Evolutionary conservation across 768 basidiomycete species (phyloP), one percentile per base, ranked within the genome.

Genomic region (Cyclocybe aegerita): DNA sequence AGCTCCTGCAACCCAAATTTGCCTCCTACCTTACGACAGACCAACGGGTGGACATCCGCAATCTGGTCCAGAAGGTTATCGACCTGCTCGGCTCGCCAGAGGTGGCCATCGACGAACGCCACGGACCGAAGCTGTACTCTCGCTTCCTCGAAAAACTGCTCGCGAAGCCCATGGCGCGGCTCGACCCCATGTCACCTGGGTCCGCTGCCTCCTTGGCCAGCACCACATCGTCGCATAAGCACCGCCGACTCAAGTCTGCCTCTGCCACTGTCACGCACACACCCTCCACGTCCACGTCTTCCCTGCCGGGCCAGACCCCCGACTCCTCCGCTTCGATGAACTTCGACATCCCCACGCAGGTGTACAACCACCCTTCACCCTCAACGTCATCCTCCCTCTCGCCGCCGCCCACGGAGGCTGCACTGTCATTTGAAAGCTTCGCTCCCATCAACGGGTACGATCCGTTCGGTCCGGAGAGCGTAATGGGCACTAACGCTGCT

Each of bases 1-100:
- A 86, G 85, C 77, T 92, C n/a, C 73, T 93, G 9, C 88, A 88
- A 68, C 89, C 87, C 4, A 86, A 82, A 60, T 91, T 86, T 57
- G 71, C 81, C 0, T 66, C 73, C 8, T 82, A 84, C 61, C 74
- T 92, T 30, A 72, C 80, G 7, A 65, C 60, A 4, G 80, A 86
- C 42, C 76, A 79, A 49, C 82, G 88, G 16, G 60, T 70, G 12
- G 81, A 85, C 52, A 88, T 92, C 49, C 79, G 81, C 15, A 62
- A 65, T 0, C 70, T 82, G 16, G 87, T 93, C 0, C 81, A 85
- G 60, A 74, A 76, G 48, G 81, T 87, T 50, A 77, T 86, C 40
- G 76, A 87, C 52, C 75, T 90, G 1, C 76, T 93, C 4, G 78
- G 79, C 3, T 82, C 84, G 0, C 78, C 86, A 5, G 82, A 85